phyloP scores from a whole-genome alignment of 2,329 filamentous ascomycete genomes.

The Colletotrichum paranaense region DNA sequence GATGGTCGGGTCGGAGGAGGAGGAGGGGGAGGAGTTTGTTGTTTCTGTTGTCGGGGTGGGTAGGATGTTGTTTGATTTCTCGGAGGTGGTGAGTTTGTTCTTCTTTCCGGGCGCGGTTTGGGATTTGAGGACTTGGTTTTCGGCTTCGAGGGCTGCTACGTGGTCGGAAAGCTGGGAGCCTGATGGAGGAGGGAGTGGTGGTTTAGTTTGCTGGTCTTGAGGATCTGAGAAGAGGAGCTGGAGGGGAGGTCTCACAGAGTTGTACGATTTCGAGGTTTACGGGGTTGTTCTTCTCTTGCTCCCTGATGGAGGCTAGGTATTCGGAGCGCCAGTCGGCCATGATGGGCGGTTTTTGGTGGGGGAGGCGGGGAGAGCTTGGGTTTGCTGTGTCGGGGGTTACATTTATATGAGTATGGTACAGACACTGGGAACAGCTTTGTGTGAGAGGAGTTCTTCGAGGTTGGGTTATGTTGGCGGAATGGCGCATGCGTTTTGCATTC shows the following conservation, averaged over 20 bases:
- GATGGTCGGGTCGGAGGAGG: conserved; percentile 47
- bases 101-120: conserved; percentile 40
- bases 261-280: conserved; percentile 77
- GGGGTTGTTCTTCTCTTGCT: conserved; percentile 74
- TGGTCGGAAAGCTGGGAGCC: conserved; percentile 76
- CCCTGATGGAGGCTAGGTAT: conserved; percentile 80
- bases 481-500: conserved; percentile 1
- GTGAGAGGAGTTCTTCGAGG: neutral
- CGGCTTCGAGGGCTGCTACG: conserved; percentile 70
- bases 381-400: neutral
- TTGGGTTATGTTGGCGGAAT: neutral
- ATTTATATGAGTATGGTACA: neutral
- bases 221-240: neutral
- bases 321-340: conserved; percentile 83
- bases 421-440: neutral
- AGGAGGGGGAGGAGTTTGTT: neutral
- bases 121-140: conserved; percentile 57
- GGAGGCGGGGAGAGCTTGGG: neutral
- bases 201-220: neutral
- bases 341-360: neutral
- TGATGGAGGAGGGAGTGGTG: conserved; percentile 43
- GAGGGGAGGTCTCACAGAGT: conserved; percentile 71
- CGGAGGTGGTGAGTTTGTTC: conserved; percentile 36
- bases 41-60: neutral
- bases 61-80: conserved; percentile 22